phyloP scores from a whole-genome alignment of 148 eudicot genomes.

The Selenicereus undatus region DNA sequence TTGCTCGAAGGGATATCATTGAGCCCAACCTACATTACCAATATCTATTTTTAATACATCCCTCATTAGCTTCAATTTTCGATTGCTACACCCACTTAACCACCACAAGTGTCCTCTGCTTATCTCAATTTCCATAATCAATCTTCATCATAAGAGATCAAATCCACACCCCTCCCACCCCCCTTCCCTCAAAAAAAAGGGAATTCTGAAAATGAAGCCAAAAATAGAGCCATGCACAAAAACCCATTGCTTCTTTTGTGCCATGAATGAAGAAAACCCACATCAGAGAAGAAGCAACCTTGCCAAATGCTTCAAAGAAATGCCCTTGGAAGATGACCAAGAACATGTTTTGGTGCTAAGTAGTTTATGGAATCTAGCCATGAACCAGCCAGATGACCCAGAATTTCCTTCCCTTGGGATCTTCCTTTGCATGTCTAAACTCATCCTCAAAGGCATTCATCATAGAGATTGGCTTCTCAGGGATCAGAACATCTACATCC shows the following conservation, averaged over 20 bases:
- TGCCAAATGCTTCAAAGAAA: constrained; percentile 45
- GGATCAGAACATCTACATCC: constrained; percentile 69
- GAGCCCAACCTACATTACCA: constrained; percentile 5
- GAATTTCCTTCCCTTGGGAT: constrained; percentile 74
- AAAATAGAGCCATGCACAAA: constrained; percentile 34
- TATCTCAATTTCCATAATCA: background rate
- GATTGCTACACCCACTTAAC: constrained; percentile 10
- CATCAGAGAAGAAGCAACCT: constrained; percentile 37
- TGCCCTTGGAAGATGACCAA: constrained; percentile 39
- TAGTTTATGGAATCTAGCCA: constrained; percentile 69
- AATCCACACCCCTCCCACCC: background rate
- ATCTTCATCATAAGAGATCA: background rate
- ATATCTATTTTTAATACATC: constrained; percentile 9
- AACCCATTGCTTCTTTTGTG: constrained; percentile 66
- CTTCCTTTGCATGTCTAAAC: constrained; percentile 61
- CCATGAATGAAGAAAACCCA: constrained; percentile 58
- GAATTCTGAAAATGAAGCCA: constrained; percentile 16
- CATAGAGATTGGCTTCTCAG: constrained; percentile 53
- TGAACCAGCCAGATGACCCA: constrained; percentile 58
- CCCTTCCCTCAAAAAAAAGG: background rate
- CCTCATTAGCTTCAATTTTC: constrained; percentile 2
- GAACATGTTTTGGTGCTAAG: constrained; percentile 62
- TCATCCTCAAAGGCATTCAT: constrained; percentile 48
- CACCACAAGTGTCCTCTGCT: background rate
- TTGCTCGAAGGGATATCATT: constrained; percentile 9